These are phyloP conservation scores for Hypoxylon cercidicola DNA, from an alignment of 495 filamentous ascomycete species.

Conservation along the genomic window DNA sequence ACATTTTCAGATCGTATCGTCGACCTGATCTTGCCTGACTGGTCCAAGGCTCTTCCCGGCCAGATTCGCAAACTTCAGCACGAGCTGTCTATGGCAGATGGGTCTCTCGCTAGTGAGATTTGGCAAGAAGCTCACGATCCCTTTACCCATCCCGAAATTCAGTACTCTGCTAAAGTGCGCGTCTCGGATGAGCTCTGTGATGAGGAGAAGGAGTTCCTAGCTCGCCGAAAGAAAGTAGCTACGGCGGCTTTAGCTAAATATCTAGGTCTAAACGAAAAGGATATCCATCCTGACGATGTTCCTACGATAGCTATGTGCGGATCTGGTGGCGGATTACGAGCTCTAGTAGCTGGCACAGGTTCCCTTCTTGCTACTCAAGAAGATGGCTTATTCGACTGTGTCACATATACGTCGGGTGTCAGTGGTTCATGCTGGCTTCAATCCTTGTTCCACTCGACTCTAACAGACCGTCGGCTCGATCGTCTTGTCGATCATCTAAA, in stretches of 20 bases:
- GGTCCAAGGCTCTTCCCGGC: conserved; percentile 79
- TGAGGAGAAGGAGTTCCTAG: conserved; percentile 79
- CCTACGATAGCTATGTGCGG: conserved; percentile 93
- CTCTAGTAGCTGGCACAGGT: conserved; percentile 87
- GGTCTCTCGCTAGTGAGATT: conserved; percentile 89
- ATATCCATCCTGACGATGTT: conserved; percentile 92
- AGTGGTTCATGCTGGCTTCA: conserved; percentile 97
- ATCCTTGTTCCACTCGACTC: conserved; percentile 85
- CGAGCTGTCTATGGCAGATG: conserved; percentile 86
- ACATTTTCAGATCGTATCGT: conserved; percentile 72
- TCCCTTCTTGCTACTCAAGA: conserved; percentile 84
- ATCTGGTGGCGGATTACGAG: conserved; percentile 89
- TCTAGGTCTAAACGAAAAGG: conserved; percentile 75
- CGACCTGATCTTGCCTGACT: conserved; percentile 79
- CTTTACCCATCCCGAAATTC: conserved; percentile 84
- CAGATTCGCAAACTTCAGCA: conserved; percentile 85
- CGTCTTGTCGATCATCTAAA: conserved; percentile 86
- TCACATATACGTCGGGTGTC: conserved; percentile 94
- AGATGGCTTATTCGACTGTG: conserved; percentile 89
- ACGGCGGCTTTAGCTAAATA: conserved; percentile 81
- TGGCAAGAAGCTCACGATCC: conserved; percentile 91
- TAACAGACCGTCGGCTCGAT: conserved; percentile 71
- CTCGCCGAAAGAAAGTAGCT: conserved; percentile 70
- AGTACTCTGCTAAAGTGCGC: conserved; percentile 79
- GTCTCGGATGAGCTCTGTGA: conserved; percentile 83